phyloP scores from a whole-genome alignment of 2,329 filamentous ascomycete species.

The Chlorencoelia australis region DNA sequence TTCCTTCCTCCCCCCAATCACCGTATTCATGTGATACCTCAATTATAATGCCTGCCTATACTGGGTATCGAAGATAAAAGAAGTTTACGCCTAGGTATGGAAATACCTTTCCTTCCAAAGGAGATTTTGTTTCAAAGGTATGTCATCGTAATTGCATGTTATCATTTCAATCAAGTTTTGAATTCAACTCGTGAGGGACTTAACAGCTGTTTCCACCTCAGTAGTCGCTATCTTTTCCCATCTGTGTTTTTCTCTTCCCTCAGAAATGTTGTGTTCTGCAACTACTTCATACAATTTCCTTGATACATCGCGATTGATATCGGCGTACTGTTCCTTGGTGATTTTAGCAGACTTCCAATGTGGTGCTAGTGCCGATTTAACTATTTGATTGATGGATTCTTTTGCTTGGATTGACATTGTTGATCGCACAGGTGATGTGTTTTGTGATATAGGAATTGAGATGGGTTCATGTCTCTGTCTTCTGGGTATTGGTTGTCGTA shows the following conservation, averaged over 20 bases:
- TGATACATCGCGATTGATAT: conserved; percentile 84
- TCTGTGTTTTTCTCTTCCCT: conserved; percentile 53
- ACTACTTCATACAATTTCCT: conserved; percentile 71
- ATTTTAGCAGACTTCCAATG: conserved; percentile 66
- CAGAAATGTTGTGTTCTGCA: conserved; percentile 36
- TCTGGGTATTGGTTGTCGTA: conserved; percentile 25
- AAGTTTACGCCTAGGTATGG: too few species aligned
- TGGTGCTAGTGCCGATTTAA: conserved; percentile 71
- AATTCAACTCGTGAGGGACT: conserved; percentile 35
- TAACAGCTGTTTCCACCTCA: conserved; percentile 70
- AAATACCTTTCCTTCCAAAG: too few species aligned
- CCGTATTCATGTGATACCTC: too few species aligned
- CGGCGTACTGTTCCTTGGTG: conserved; percentile 81
- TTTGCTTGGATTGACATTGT: conserved; percentile 73
- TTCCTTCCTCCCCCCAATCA: too few species aligned
- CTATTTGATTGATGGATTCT: conserved; percentile 79
- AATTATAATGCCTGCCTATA: too few species aligned
- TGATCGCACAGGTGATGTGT: conserved; percentile 58
- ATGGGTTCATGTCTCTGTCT: conserved; percentile 17
- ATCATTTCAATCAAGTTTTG: not conserved
- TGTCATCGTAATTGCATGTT: too few species aligned
- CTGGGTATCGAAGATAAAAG: too few species aligned
- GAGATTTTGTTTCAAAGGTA: too few species aligned
- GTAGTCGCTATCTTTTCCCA: conserved; percentile 69
- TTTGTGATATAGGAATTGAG: conserved; percentile 30